Conservation (phyloP, 2,329 filamentous ascomycete genomes). For the Trichophyton rubrum region DNA sequence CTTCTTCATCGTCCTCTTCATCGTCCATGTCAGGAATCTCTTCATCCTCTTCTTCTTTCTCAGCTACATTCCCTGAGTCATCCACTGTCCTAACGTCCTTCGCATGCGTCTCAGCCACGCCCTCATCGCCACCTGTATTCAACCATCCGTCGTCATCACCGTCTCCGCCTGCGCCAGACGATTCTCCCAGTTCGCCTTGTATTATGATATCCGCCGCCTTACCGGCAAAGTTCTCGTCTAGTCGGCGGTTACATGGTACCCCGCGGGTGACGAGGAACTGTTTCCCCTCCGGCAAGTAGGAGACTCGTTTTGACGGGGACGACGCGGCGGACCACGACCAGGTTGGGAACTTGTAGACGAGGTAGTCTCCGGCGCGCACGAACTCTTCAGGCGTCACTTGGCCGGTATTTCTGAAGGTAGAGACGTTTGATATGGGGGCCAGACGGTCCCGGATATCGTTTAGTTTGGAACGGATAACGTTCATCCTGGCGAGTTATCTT, state of each 20-base stretch:
- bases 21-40: conserved; percentile 99
- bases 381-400: conserved; percentile 98
- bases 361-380: conserved; percentile 85
- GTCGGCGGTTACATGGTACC: conserved; percentile 80
- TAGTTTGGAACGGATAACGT: conserved; percentile 82
- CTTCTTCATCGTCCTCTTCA: conserved; percentile 84
- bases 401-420: conserved; percentile 84
- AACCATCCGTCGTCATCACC: conserved; percentile 70
- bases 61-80: conserved; percentile 74
- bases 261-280: conserved; percentile 92
- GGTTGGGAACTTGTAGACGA: conserved; percentile 97
- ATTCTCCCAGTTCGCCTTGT: conserved; percentile 55
- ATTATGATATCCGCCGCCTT: conserved; percentile 71
- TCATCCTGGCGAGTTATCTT: conserved; percentile 48
- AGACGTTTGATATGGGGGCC: conserved; percentile 76
- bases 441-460: conserved; percentile 86
- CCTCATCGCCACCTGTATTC: conserved; percentile 72
- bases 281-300: conserved; percentile 74
- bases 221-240: conserved; percentile 87
- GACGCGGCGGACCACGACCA: conserved; percentile 95
- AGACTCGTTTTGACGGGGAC: conserved; percentile 61
- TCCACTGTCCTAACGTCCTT: conserved; percentile 79
- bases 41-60: conserved; percentile 56
- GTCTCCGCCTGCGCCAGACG: conserved; percentile 32
- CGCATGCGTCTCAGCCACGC: conserved; percentile 53